Evolutionary conservation across 805 yeast genomes (phyloP), one percentile per base, ranked within the genome.

Genomic region (Candida nitratophila): DNA sequence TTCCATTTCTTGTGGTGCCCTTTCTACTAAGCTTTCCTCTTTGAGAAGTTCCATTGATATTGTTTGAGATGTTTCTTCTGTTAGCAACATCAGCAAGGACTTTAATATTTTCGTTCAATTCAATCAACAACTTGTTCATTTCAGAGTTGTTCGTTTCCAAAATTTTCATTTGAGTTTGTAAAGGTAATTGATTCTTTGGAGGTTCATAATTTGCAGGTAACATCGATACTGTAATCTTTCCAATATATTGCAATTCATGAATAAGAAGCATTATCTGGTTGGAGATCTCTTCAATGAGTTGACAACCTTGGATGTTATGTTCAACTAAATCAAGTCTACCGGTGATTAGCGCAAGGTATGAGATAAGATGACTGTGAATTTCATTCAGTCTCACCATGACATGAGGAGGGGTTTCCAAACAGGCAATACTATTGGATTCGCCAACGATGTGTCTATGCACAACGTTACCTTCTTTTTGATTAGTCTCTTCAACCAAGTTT

Each of bases 271-370:
- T 81, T 37, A 85, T 71, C 51, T 86, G 93, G 52, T 82, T 86
- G 2, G 81, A 76, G 15, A 86, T 65, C 16, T 73, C 69, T 52
- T 85, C 90, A 43, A 86, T 59, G 7, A 79, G 60, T 49, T 81
- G 83, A 55, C 88, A 80, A 2, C 91, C 91, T 16, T 69, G 68
- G 4, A 79, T 72, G 56, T 84, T 85, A 52, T 81, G 83, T 55
- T 86, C 93, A 31, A 85, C 77, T 60, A 86, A 69, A 59, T 86
- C 93, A 50, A 86, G 63, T 52, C 95, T 65, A n/a, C 95, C 95
- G 15, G 83, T 69, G 10, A 85, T 74, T 50, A 86, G 54, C 2
- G 83, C 81, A 49, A 84, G 66, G 53, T 85, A 85, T 1, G 77
- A 69, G 52, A 76, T 74, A 15, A 83, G 55, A 5, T 81, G 66